Evolutionary conservation across 176 grass and related monocot species (phyloP).

Genomic region (Chrysopogon serrulatus): DNA sequence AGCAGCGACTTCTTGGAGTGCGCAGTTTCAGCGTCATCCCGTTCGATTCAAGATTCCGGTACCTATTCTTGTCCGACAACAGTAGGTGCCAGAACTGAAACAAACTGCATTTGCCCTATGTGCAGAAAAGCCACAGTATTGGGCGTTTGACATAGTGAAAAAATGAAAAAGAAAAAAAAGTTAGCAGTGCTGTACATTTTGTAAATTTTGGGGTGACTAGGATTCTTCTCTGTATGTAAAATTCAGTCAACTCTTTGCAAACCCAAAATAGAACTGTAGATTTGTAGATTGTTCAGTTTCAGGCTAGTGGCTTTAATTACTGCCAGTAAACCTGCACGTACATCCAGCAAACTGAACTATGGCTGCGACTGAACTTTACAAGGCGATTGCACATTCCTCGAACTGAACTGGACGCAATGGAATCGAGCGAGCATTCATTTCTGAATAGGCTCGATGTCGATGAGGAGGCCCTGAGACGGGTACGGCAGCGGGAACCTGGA

Average conservation of each 20-base stretch:
- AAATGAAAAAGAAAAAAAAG: not conserved
- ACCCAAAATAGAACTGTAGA: not conserved
- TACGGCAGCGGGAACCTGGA: not conserved
- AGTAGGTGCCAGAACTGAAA: not conserved
- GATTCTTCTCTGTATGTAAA: constrained; percentile 28
- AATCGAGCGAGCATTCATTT: not conserved
- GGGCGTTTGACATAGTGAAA: not conserved
- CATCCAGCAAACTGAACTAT: not conserved
- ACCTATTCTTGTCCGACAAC: constrained; percentile 62
- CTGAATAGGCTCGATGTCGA: not conserved
- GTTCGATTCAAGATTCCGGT: constrained; percentile 78
- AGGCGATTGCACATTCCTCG: not conserved
- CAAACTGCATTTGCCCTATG: not conserved
- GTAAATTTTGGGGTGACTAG: constrained; percentile 7
- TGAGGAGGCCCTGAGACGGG: not conserved
- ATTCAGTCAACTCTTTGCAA: not conserved
- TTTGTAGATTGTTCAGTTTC: not conserved
- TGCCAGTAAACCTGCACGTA: not conserved
- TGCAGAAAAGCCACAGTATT: not conserved
- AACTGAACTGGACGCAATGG: not conserved
- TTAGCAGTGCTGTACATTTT: constrained; percentile 22
- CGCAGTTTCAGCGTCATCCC: constrained; percentile 61
- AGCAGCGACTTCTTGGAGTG: constrained; percentile 63
- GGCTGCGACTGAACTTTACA: not conserved
- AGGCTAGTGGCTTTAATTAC: not conserved